Base-by-base conservation (phyloP, 192 early-diverging fungal genomes). In the Umbelopsis sp. region DNA sequence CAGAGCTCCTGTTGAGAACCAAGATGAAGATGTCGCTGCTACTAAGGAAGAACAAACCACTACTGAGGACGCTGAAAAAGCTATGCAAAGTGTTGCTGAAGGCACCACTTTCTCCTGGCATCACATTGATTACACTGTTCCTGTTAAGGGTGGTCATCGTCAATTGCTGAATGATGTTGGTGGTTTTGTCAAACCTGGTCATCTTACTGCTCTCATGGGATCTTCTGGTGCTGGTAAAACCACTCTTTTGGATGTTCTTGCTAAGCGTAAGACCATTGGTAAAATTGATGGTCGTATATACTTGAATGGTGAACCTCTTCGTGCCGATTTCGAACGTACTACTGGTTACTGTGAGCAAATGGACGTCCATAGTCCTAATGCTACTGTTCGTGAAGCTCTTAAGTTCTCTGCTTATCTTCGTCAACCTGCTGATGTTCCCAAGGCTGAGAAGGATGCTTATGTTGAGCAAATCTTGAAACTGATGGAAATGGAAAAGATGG, bases 341-440 rank as follows among this genome's bases (percentile, higher is more conserved):
- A 90, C 91, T 18, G 90, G 90, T 15, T 96, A 94, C 78, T 91
- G 89, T 76, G 94, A 96, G 73, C 94, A 96, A 75, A 86, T 92
- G 75, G 92, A 92, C 64, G 86, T 93, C 18, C 93, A 91, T 65
- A 86, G 88, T 65, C 89, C 90, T n/a, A 76, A 89, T 37, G 80
- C 82, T 35, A 97, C 93, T 21, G 89, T 93, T 46, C 88, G 88
- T 37, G 93, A 95, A 76, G 87, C 87, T 10, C 85, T 94, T 23
- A 84, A 80, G 67, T 93, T 91, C 79, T 89, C 91, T 50, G 95
- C 94, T 0, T 72, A 85, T 67, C 76, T 94, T 21, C 92, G 93
- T 33, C 89, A 90, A 73, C 87, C 91, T 0, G 78, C 82, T 11
- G 67, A 78, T 18, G 91, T 93, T 18, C 69, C 89, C 30, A 85